Base-by-base conservation (phyloP, 2,329 filamentous ascomycete genomes). In the Colletotrichum orchidophilum region DNA sequence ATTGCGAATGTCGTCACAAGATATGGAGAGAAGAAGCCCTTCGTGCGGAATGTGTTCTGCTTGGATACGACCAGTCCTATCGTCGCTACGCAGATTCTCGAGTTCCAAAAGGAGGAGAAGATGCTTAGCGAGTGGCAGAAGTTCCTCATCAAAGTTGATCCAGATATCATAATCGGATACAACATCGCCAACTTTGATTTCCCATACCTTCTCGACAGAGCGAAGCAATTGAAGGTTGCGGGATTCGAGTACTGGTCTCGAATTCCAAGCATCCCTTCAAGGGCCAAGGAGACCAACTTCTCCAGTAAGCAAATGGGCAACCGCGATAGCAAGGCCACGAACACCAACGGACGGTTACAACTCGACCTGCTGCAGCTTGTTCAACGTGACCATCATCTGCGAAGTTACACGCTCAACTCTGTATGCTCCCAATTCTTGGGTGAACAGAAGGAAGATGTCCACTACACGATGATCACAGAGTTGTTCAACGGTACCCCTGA, bases 121-220 rank as follows among this genome's bases (percentile, higher is more conserved):
- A 96, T 99, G 95, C 86, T 99, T n/a, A 91, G 92, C 82, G 90
- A 91, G 52, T 99, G 96, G 96, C 92, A 93, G 77, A 88, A 97
- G 71, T 99, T 99, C 74, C 82, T 99, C 18, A 88, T 97, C 75
- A 91, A 94, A 76, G 94, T 96, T 1, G 96, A 99, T 75, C 96
- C 96, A 0, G 96, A 99, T 83, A 93, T 99, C 74, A 97, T 99
- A 77, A 99, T 97, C 66, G 96, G 96, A 55, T 99, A 99, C 91
- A 99, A 99, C 81, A 99, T 97, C 83, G 86, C 94, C 79, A 99
- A 99, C 83, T 99, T 99, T 82, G 96, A 99, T 85, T 98, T 99
- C 74, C 96, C 96, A 0, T 99, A 99, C 79, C 88, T 99, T 0
- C 87, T 99, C 12, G 94, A 97, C 66, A 90, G 96, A 55, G 96